These are phyloP conservation scores for Ceratobasidium sp. DNA, from an alignment of 1,284 basidiomycete species.

Conservation along the genomic window DNA sequence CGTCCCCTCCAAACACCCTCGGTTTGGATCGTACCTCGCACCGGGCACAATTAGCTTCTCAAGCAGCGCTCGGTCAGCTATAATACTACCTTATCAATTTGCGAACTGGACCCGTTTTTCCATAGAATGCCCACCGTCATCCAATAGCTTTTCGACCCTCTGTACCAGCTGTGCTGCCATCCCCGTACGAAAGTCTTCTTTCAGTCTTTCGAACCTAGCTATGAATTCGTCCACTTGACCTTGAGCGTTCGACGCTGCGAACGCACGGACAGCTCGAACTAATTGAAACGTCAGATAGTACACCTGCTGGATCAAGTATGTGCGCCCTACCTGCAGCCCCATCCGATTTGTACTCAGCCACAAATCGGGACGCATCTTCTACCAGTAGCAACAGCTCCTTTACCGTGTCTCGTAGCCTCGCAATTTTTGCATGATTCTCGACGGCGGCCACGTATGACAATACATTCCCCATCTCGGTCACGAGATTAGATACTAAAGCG, in stretches of 20 bases:
- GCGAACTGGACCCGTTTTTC: no score
- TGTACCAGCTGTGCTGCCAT: neutral
- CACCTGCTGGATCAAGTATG: no score
- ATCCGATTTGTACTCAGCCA: constrained; percentile 7
- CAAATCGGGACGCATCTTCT: constrained; percentile 17
- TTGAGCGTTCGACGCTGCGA: no score
- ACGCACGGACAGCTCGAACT: no score
- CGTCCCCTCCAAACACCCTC: neutral
- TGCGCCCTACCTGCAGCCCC: neutral
- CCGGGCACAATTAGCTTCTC: neutral
- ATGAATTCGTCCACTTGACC: no score
- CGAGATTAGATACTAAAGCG: neutral
- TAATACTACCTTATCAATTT: no score
- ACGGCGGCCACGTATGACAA: neutral
- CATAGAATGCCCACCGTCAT: no score
- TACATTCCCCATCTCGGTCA: neutral
- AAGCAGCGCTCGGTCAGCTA: neutral
- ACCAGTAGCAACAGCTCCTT: neutral
- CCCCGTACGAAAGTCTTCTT: neutral
- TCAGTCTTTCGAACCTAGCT: neutral
- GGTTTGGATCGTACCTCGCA: neutral
- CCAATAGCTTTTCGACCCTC: neutral
- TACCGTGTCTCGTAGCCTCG: neutral
- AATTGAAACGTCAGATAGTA: no score
- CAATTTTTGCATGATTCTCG: neutral